Percentiles rank a stretch among this genome's conserved stretches.
Evolutionary conservation across 2,329 filamentous ascomycete genomes (phyloP).

Genomic region (Phialophora expanda): DNA sequence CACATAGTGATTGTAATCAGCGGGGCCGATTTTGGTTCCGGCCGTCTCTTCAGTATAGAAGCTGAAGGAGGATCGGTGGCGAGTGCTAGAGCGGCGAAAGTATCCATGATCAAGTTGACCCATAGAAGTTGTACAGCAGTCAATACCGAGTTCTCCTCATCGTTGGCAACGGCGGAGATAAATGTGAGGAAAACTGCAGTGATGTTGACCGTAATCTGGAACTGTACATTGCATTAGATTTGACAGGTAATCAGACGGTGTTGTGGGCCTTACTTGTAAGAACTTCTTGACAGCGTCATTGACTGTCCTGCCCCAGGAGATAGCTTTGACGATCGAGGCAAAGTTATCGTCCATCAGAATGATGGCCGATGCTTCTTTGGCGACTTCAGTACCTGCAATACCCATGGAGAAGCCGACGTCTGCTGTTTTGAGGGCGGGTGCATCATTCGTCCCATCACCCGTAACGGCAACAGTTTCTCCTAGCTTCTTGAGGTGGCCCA

Average conservation of each 20-base stretch:
- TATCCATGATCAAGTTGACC: constrained; percentile 72
- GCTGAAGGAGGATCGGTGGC: constrained; percentile 65
- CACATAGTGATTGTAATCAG: constrained; percentile 52
- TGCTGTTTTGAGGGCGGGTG: constrained; percentile 79
- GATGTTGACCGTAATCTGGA: constrained; percentile 67
- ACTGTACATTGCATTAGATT: constrained; percentile 44
- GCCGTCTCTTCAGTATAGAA: constrained; percentile 59
- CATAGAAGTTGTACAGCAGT: constrained; percentile 69
- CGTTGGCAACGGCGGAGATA: constrained; percentile 62
- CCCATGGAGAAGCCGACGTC: constrained; percentile 88
- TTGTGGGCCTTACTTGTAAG: constrained; percentile 51
- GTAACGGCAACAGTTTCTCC: constrained; percentile 82
- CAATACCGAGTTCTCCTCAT: constrained; percentile 62
- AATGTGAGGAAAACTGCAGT: constrained; percentile 68
- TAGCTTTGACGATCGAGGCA: constrained; percentile 80
- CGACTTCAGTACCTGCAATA: constrained; percentile 80
- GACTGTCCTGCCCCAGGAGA: constrained; percentile 79
- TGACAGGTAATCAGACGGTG: constrained; percentile 49
- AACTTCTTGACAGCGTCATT: constrained; percentile 80
- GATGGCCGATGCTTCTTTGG: constrained; percentile 83
- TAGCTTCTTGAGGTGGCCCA: constrained; percentile 71
- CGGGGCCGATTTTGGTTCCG: constrained; percentile 49
- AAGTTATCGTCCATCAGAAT: constrained; percentile 91
- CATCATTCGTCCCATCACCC: constrained; percentile 83
- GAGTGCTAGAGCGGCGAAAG: constrained; percentile 66